Evolutionary conservation across 2,329 filamentous ascomycete genomes (phyloP).

Genomic region (Cladosporium sp.): DNA sequence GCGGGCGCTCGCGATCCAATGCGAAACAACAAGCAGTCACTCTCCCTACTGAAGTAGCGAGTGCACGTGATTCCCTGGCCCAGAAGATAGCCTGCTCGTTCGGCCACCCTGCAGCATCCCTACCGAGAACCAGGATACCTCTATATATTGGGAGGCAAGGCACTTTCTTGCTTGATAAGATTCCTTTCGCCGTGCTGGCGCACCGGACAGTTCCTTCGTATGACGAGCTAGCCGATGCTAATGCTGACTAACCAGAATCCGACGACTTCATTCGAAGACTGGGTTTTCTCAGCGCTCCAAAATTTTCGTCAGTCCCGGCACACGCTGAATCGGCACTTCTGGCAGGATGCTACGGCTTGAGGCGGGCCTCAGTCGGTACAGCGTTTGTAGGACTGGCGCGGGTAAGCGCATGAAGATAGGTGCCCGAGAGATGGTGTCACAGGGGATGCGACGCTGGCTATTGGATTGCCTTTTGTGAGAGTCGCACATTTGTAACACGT

Average conservation of each 20-base stretch:
- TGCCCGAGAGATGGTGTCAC: background rate
- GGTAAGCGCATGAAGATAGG: slow-evolving; percentile 8
- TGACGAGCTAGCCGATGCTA: background rate
- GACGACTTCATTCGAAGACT: background rate
- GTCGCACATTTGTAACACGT: background rate
- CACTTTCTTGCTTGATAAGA: background rate
- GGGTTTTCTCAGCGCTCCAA: background rate
- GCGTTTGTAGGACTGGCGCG: slow-evolving; percentile 3
- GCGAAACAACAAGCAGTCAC: background rate
- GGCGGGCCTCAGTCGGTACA: background rate
- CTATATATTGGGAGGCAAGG: background rate
- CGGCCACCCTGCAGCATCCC: background rate
- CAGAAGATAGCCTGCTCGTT: background rate
- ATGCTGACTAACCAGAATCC: background rate
- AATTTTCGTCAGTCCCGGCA: background rate
- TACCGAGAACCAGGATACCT: background rate
- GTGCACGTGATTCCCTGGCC: background rate
- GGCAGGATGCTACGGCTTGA: background rate
- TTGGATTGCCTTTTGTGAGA: slow-evolving; percentile 1
- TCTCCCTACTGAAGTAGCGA: background rate
- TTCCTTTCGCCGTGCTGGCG: background rate
- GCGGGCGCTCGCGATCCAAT: background rate
- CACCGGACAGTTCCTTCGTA: background rate
- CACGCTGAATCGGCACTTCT: background rate
- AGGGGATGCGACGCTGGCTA: background rate